Percentiles rank a stretch among this genome's conserved stretches.
These are phyloP conservation scores for Backusella circina DNA, from an alignment of 192 early-diverging fungal genomes.

Conservation along the genomic window DNA sequence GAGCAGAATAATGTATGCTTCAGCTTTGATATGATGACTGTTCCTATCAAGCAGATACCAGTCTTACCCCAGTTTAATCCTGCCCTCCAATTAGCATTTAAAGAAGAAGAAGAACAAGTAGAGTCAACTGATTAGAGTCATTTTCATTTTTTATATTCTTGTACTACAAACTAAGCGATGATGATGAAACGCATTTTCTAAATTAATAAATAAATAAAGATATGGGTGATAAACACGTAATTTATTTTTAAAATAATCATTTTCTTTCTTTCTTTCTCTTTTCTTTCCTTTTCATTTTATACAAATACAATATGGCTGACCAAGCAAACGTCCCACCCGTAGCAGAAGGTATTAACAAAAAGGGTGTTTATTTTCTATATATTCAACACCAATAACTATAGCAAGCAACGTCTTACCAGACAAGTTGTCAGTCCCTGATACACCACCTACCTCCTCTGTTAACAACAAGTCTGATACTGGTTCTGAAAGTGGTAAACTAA, in stretches of 20 bases:
- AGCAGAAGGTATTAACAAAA: background rate
- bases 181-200: background rate
- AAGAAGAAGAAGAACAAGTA: conserved; percentile 27
- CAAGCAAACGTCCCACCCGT: background rate
- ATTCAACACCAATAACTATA: background rate
- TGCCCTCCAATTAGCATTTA: conserved; percentile 53
- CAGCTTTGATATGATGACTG: conserved; percentile 77
- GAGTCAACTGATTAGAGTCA: background rate
- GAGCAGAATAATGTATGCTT: conserved; percentile 53
- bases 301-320: background rate
- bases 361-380: background rate
- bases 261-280: background rate
- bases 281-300: background rate
- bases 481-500: background rate
- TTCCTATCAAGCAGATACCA: conserved; percentile 47
- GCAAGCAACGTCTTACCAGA: background rate
- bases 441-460: background rate
- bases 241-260: background rate
- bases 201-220: background rate
- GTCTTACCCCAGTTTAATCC: conserved; percentile 47
- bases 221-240: background rate
- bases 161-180: background rate
- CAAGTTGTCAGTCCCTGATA: background rate
- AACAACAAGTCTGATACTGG: background rate
- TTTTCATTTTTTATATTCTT: background rate